A percentile compares a stretch with the other conserved stretches of the same genome.
These are phyloP conservation scores for Coemansia sp. DNA, from an alignment of 192 early-diverging fungal species.

Conservation along the genomic window DNA sequence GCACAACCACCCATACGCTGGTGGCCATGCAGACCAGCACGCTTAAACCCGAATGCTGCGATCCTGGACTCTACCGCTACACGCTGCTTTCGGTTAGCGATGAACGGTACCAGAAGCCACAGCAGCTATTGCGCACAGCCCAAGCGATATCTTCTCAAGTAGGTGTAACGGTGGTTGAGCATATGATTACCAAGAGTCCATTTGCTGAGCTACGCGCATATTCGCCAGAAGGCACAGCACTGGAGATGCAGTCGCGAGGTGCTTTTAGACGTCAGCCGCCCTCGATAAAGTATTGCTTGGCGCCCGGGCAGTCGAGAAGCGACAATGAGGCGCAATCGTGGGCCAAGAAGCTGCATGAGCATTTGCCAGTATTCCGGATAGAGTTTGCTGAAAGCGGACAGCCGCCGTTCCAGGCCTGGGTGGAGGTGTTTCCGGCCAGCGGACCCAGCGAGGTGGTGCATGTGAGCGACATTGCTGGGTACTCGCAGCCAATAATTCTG, in stretches of 20 bases:
- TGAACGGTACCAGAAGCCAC: conserved; percentile 39
- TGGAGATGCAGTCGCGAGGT: conserved; percentile 12
- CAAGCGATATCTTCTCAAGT: conserved; percentile 9
- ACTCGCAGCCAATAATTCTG: conserved; percentile 27
- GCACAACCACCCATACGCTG: conserved; percentile 24
- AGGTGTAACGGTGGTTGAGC: conserved; percentile 31
- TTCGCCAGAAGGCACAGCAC: conserved; percentile 30
- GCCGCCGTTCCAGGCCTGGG: conserved; percentile 48
- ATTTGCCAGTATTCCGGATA: conserved; percentile 45
- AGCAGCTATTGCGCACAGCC: conserved; percentile 12
- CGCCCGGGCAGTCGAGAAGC: conserved; percentile 34
- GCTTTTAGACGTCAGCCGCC: conserved; percentile 18
- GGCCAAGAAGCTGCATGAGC: conserved; percentile 36
- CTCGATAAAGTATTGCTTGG: conserved; percentile 36
- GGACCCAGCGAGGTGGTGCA: conserved; percentile 45
- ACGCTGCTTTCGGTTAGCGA: conserved; percentile 38
- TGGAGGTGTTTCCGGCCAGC: conserved; percentile 45
- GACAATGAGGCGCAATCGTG: conserved; percentile 34
- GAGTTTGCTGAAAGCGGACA: conserved; percentile 28
- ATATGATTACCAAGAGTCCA: conserved; percentile 26
- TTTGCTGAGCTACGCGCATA: conserved; percentile 42
- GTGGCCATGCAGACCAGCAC: conserved; percentile 38
- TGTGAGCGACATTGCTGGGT: conserved; percentile 19
- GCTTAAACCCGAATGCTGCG: conserved; percentile 33
- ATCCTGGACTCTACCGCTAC: conserved; percentile 47